These are phyloP conservation scores for Pichia nanzhaoensis DNA, from an alignment of 805 yeast species.

Conservation along the genomic window DNA sequence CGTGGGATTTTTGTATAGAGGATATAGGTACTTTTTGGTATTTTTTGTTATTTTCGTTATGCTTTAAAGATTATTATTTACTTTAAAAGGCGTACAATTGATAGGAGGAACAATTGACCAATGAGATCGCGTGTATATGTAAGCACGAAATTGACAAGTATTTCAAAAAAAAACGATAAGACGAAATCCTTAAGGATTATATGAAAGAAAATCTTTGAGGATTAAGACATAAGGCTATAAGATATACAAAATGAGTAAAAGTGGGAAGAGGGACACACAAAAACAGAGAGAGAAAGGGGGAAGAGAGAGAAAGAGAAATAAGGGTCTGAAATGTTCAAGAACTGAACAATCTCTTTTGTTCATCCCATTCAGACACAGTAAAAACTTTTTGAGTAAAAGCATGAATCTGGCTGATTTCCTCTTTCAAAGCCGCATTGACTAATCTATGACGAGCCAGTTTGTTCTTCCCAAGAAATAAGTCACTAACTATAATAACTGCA, in stretches of 20 bases:
- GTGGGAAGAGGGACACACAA: too few species aligned
- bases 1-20: too few species aligned
- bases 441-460: conserved; percentile 79
- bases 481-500: conserved; percentile 79
- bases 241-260: too few species aligned
- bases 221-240: not conserved
- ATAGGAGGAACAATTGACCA: not conserved
- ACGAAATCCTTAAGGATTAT: too few species aligned
- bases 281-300: too few species aligned
- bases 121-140: conserved; percentile 3
- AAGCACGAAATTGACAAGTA: not conserved
- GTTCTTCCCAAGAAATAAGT: conserved; percentile 70
- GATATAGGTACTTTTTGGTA: not conserved
- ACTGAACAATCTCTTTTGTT: conserved; percentile 26
- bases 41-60: not conserved
- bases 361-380: conserved; percentile 83
- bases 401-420: conserved; percentile 83
- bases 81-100: not conserved
- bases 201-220: too few species aligned
- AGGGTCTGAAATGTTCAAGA: not conserved
- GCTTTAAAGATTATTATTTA: not conserved
- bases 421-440: conserved; percentile 72
- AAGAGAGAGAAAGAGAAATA: not conserved
- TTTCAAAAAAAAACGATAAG: not conserved
- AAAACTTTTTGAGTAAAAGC: conserved; percentile 93